Evolutionary conservation across 2,329 filamentous ascomycete species (phyloP).

Genomic region (Raffaelea ambrosiae): DNA sequence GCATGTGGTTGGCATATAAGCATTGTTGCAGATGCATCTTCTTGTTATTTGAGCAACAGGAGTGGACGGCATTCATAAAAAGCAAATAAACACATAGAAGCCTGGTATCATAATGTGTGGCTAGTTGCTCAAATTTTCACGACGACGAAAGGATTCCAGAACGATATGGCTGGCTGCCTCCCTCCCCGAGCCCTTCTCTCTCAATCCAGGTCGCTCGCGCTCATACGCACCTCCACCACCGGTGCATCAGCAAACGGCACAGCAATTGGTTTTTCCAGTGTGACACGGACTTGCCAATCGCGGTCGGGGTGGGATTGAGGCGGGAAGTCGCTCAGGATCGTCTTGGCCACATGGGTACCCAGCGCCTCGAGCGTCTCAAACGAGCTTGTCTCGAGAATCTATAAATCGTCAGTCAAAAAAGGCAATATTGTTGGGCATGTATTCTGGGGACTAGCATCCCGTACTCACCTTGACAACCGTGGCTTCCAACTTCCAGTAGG

Average conservation of each 20-base stretch:
- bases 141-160: not conserved
- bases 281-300: constrained; percentile 48
- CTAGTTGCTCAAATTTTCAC: not conserved
- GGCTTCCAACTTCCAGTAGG: constrained; percentile 48
- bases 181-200: not conserved
- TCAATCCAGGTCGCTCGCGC: constrained; percentile 1
- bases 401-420: constrained; percentile 20
- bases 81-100: too few species aligned
- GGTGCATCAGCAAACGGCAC: constrained; percentile 66
- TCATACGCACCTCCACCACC: constrained; percentile 47
- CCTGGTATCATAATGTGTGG: not conserved
- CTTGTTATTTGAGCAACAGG: not conserved
- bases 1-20: too few species aligned
- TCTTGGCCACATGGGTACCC: constrained; percentile 36
- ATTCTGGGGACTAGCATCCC: too few species aligned
- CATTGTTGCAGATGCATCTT: too few species aligned
- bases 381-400: constrained; percentile 45
- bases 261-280: constrained; percentile 64
- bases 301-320: constrained; percentile 20
- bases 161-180: too few species aligned
- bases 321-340: constrained; percentile 35
- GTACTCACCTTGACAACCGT: constrained; percentile 53
- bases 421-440: too few species aligned
- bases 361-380: constrained; percentile 59
- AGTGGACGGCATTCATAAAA: too few species aligned